Evolutionary conservation across 306 rosid genomes (phyloP), one percentile per base, ranked within the genome.

Genomic region (Dryas alaskensis): DNA sequence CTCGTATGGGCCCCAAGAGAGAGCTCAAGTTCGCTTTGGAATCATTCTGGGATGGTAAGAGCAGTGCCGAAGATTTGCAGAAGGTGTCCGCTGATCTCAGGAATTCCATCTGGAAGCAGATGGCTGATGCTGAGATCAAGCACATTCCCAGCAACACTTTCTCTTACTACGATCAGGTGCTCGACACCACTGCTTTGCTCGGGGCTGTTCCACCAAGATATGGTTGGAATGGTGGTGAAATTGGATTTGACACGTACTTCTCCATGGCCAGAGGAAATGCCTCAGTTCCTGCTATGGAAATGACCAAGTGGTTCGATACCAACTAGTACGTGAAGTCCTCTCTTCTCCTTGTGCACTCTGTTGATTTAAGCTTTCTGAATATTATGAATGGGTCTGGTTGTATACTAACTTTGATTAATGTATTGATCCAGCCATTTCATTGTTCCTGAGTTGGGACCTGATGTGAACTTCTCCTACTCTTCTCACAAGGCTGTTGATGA

Each of bases 281-380:
- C 72, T 71, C 96, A 46, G 92, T 92, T 0, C 98, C 96, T 6
- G 98, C 98, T 14, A 92, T 92, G 98, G 98, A 92, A 82, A 92
- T 92, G 98, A 92, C 98, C 84, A 92, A 92, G 90, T 92, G 98
- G 98, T 90, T 92, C 4, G 98, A 92, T 80, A 92, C 96, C 84
- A 92, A 92, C 90, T 92, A 92, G 98, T 92, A 88, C 76, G 98
- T 87, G 62, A 74, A 27, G 44, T 1, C 37, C 37, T 2, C 37
- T 3, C 13, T 62, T 4, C 4, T n/a, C 39, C 42, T 3, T 17
- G 17, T 19, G 45, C 44, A 3, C 62, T 4, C 19, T 45, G 25
- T 40, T 46, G 48, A 10, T 64, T 10, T 6, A 17, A n/a, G 7
- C 17, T 49, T 48, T 44, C 7, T n/a, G 46, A 16, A 13, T 80